These are phyloP conservation scores for Eimeria brunetti DNA, from an alignment of 169 alveolate species.

Conservation along the genomic window DNA sequence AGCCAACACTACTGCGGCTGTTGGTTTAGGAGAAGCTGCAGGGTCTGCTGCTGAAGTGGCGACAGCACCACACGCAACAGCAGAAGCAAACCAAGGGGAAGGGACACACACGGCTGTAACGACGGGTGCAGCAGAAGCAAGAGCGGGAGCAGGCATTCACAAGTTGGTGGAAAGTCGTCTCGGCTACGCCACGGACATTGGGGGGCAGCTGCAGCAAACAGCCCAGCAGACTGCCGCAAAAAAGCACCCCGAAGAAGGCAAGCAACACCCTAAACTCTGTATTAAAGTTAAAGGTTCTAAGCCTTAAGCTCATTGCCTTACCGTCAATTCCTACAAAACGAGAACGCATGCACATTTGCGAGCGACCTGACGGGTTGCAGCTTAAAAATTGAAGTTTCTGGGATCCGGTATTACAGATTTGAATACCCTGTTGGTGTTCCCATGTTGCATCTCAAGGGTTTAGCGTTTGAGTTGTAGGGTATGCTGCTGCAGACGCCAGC, in stretches of 20 bases:
- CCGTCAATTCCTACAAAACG: neutral
- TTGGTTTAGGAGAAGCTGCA: neutral
- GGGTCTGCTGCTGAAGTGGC: neutral
- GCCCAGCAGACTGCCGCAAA: slow-evolving; percentile 60
- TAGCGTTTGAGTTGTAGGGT: neutral
- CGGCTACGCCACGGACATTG: slow-evolving; percentile 37
- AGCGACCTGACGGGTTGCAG: neutral
- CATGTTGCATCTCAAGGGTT: neutral
- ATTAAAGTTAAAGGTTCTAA: neutral
- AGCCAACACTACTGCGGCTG: neutral
- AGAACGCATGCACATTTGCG: neutral
- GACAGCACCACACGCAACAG: neutral
- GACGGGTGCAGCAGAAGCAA: neutral
- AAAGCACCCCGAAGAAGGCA: slow-evolving; percentile 64
- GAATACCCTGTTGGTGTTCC: neutral
- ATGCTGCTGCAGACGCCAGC: slow-evolving; percentile 81
- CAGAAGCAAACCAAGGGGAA: slow-evolving; percentile 10
- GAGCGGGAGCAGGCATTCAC: neutral
- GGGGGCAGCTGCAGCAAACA: slow-evolving; percentile 41
- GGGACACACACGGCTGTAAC: neutral
- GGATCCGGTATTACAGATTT: neutral
- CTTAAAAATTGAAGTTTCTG: neutral
- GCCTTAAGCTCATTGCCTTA: neutral
- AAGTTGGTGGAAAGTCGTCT: slow-evolving; percentile 11
- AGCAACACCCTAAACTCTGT: neutral